Evolutionary conservation across 2,329 filamentous ascomycete genomes (phyloP).

Genomic region (Aspergillus awamori): DNA sequence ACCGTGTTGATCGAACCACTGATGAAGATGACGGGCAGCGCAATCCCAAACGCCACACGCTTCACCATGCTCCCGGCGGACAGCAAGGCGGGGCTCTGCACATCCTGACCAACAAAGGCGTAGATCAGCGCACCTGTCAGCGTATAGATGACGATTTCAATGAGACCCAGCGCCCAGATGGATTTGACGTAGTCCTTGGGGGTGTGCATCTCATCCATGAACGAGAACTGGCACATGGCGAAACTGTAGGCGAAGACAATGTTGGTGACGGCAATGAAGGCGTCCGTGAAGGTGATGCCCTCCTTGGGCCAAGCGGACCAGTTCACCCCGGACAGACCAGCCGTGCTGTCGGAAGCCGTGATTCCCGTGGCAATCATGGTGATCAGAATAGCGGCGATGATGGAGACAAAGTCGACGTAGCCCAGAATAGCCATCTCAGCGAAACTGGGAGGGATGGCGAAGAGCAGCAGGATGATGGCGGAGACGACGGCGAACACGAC

Average conservation of each 20-base stretch:
- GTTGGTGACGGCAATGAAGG: conserved; percentile 40
- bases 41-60: conserved; percentile 38
- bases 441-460: conserved; percentile 41
- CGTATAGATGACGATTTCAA: conserved; percentile 30
- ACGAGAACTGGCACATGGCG: conserved; percentile 36
- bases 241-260: conserved; percentile 50
- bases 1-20: conserved; percentile 42
- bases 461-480: conserved; percentile 38
- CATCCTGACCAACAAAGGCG: conserved; percentile 36
- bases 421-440: conserved; percentile 43
- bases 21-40: conserved; percentile 42
- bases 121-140: conserved; percentile 34
- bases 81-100: conserved; percentile 37
- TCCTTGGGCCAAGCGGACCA: conserved; percentile 36
- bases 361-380: conserved; percentile 41
- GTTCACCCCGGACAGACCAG: conserved; percentile 30
- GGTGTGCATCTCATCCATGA: conserved; percentile 33
- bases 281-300: conserved; percentile 35
- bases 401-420: conserved; percentile 42
- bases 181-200: conserved; percentile 30
- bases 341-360: conserved; percentile 26
- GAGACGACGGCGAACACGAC: conserved; percentile 48
- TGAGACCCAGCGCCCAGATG: conserved; percentile 26
- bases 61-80: conserved; percentile 32
- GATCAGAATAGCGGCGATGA: conserved; percentile 39